Conservation (phyloP, 2,329 filamentous ascomycete species). For the Xylariaceae sp. region DNA sequence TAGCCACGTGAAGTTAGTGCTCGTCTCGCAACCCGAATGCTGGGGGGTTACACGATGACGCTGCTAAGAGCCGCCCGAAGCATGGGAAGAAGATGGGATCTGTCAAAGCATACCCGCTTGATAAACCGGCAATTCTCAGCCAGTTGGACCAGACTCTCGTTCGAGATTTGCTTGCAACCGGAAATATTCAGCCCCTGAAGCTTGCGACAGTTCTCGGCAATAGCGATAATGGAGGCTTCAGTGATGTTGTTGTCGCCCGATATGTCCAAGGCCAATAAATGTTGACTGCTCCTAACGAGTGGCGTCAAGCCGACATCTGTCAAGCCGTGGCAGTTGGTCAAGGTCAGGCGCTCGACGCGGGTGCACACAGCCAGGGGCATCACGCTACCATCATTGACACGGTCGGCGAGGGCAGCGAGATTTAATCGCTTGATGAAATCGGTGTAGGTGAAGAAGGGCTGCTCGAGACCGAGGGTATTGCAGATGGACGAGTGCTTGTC, state of each 20-base stretch:
- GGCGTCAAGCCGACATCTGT: conserved; percentile 84
- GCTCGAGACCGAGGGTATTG: conserved; percentile 71
- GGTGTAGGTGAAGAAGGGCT: conserved; percentile 87
- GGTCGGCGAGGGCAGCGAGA: conserved; percentile 76
- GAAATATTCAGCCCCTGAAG: conserved; percentile 95
- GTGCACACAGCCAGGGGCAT: conserved; percentile 83
- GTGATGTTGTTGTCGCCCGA: conserved; percentile 74
- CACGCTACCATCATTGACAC: conserved; percentile 88
- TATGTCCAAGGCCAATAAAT: conserved; percentile 88
- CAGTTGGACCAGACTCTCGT: conserved; percentile 81
- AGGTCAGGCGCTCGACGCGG: conserved; percentile 87
- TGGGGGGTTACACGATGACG: too few species aligned
- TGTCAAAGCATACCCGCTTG: conserved; percentile 71
- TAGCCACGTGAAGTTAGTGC: conserved; percentile 40
- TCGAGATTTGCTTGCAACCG: conserved; percentile 81
- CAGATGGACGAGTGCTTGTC: conserved; percentile 81
- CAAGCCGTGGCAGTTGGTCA: conserved; percentile 86
- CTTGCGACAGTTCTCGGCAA: conserved; percentile 82
- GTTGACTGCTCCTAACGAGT: conserved; percentile 78
- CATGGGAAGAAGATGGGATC: neutral
- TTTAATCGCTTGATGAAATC: conserved; percentile 93
- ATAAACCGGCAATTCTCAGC: conserved; percentile 85
- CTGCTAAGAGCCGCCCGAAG: conserved; percentile 15
- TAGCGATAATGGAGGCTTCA: conserved; percentile 52
- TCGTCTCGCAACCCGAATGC: neutral